phyloP scores from a whole-genome alignment of 169 alveolate species.

The Eimeria praecox region DNA sequence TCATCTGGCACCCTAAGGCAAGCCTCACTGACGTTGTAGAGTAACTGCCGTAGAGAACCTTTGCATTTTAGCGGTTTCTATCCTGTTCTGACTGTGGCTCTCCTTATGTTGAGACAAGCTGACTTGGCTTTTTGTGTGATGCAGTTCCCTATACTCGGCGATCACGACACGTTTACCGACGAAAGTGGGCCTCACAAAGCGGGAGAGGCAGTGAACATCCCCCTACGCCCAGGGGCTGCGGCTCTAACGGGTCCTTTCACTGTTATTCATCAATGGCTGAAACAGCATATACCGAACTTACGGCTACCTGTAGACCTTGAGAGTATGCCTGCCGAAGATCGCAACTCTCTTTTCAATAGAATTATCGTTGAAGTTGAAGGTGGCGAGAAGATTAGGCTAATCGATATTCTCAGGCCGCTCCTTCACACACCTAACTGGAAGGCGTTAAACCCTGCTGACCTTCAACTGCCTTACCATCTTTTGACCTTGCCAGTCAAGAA shows the following conservation, averaged over 20 bases:
- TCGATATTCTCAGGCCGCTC: conserved; percentile 50
- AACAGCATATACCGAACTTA: conserved; percentile 35
- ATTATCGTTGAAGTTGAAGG: conserved; percentile 58
- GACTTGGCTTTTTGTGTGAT: background rate
- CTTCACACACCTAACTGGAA: conserved; percentile 58
- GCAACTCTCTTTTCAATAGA: conserved; percentile 42
- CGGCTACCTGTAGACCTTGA: conserved; percentile 59
- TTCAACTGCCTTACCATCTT: conserved; percentile 9
- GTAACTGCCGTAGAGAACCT: background rate
- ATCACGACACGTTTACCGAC: conserved; percentile 38
- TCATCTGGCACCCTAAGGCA: conserved; percentile 63
- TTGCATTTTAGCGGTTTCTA: background rate
- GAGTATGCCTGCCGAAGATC: conserved; percentile 66
- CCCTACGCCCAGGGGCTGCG: conserved; percentile 50
- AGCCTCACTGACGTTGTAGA: background rate
- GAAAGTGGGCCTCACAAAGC: conserved; percentile 33
- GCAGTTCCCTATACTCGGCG: conserved; percentile 65
- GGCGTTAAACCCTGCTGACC: conserved; percentile 29
- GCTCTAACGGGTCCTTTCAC: conserved; percentile 59
- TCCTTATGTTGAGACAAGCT: background rate
- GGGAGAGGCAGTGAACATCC: conserved; percentile 28
- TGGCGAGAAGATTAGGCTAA: conserved; percentile 45
- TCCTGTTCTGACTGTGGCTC: background rate
- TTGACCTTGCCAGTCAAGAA: conserved; percentile 47
- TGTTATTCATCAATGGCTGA: conserved; percentile 47